These are phyloP conservation scores for Penicillium sp. DNA, from an alignment of 2,329 filamentous ascomycete species.

Conservation along the genomic window DNA sequence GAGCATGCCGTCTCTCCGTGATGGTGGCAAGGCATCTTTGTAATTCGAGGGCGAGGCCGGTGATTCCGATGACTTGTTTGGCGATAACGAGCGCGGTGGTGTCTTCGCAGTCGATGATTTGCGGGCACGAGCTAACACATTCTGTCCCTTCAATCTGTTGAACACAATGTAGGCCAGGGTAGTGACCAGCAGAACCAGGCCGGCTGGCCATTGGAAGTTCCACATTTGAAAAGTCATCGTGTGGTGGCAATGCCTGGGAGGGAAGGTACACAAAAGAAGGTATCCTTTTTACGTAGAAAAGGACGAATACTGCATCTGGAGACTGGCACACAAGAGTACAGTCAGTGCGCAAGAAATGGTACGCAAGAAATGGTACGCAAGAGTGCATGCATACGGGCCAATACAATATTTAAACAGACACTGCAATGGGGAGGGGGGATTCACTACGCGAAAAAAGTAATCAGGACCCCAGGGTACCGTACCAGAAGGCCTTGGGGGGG, in stretches of 20 bases:
- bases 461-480: neutral
- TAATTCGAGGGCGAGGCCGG: conserved; percentile 33
- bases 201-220: conserved; percentile 19
- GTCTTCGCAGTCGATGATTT: conserved; percentile 48
- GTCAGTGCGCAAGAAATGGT: neutral
- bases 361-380: neutral
- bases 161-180: conserved; percentile 26
- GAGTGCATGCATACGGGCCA: neutral
- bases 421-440: neutral
- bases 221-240: conserved; percentile 3
- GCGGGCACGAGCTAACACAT: conserved; percentile 38
- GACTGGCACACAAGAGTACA: neutral
- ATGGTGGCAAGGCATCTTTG: conserved; percentile 51
- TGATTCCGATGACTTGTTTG: conserved; percentile 34
- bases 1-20: conserved; percentile 45
- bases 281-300: neutral
- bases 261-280: neutral
- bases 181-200: conserved; percentile 20
- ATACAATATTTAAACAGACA: neutral
- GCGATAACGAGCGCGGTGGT: conserved; percentile 52
- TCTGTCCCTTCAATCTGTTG: conserved; percentile 28
- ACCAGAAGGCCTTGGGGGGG: neutral
- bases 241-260: neutral
- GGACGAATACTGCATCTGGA: neutral
- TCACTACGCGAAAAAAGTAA: conserved; percentile 12